These are phyloP conservation scores for Antitrichia curtipendula DNA, from an alignment of 225 moss, liverwort and hornwort genomes.

Conservation along the genomic window DNA sequence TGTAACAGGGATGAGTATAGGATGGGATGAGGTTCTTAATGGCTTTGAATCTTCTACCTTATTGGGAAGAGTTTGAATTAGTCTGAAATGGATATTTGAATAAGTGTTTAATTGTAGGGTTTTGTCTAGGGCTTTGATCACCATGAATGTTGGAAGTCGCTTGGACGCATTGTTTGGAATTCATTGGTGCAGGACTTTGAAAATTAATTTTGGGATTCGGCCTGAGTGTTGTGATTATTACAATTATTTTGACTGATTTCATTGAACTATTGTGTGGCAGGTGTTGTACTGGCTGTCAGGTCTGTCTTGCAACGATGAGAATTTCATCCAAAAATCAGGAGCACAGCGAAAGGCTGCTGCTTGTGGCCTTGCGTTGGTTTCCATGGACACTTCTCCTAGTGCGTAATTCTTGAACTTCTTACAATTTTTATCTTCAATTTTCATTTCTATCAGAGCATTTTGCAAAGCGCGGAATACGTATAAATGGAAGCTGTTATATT, in stretches of 20 bases:
- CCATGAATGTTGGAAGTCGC: not conserved
- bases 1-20: not conserved
- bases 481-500: not conserved
- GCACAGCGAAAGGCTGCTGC: slow-evolving; percentile 71
- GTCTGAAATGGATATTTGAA: not conserved
- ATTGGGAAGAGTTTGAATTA: not conserved
- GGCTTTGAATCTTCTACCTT: not conserved
- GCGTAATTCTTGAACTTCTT: not conserved
- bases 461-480: not conserved
- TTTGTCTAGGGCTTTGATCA: not conserved
- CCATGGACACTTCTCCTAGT: slow-evolving; percentile 78
- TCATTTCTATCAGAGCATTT: not conserved
- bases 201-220: not conserved
- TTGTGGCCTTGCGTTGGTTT: slow-evolving; percentile 42
- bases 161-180: not conserved
- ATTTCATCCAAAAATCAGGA: slow-evolving; percentile 60
- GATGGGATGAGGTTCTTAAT: not conserved
- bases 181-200: not conserved
- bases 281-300: slow-evolving; percentile 80
- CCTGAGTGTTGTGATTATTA: not conserved
- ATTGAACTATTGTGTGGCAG: slow-evolving; percentile 17
- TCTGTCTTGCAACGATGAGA: slow-evolving; percentile 73
- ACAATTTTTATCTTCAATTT: not conserved
- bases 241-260: not conserved
- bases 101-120: not conserved